A percentile compares a stretch with the other conserved stretches of the same genome.
These are phyloP conservation scores for Achlya hypogyna DNA, from an alignment of 352 stramenopile species.

Conservation along the genomic window DNA sequence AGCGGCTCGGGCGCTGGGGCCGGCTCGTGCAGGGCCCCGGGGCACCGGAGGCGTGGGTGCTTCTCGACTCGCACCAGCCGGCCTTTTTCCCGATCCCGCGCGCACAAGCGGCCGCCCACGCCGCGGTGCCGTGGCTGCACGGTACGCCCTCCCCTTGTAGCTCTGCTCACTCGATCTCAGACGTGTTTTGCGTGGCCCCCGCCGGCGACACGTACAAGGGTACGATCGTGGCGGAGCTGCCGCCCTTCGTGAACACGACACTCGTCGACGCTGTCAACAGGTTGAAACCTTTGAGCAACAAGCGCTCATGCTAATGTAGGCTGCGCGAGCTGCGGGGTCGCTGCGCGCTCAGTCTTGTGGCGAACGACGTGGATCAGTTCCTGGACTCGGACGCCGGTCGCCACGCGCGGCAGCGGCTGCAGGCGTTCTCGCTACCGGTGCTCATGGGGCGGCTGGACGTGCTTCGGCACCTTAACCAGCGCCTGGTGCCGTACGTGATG, in stretches of 20 bases:
- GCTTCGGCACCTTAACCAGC: constrained; percentile 4
- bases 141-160: background rate
- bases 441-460: constrained; percentile 15
- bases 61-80: constrained; percentile 17
- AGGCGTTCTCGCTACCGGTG: background rate
- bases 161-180: background rate
- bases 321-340: constrained; percentile 8
- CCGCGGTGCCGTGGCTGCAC: constrained; percentile 9
- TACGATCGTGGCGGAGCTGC: background rate
- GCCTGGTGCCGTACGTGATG: constrained; percentile 11
- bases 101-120: constrained; percentile 7
- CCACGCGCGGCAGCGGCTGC: background rate
- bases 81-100: constrained; percentile 15
- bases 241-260: constrained; percentile 3
- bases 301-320: background rate
- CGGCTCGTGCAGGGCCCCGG: background rate
- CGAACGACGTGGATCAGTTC: background rate
- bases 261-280: constrained; percentile 17
- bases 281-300: background rate
- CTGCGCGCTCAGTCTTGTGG: constrained; percentile 4
- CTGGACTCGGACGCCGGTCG: background rate
- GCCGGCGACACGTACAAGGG: constrained; percentile 9
- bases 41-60: constrained; percentile 11
- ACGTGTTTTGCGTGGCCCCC: constrained; percentile 7
- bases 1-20: constrained; percentile 1